Conservation (phyloP, 495 filamentous ascomycete genomes). For the Aspergillus hancockii region DNA sequence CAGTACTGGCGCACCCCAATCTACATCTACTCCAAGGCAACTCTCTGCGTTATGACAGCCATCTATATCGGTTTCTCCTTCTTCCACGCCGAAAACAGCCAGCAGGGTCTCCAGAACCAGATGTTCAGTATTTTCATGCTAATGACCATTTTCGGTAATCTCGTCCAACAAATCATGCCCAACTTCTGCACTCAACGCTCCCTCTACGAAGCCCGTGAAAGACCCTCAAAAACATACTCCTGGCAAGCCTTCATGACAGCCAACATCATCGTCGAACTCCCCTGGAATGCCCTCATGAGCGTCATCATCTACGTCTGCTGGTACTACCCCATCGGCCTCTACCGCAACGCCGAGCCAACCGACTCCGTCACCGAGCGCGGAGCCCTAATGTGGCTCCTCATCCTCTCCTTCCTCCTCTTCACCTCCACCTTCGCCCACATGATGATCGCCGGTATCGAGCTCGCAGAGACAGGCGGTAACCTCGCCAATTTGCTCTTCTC, state of each 20-base stretch:
- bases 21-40: slow-evolving; percentile 60
- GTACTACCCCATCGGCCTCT: slow-evolving; percentile 71
- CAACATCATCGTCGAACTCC: slow-evolving; percentile 72
- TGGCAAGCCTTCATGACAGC: slow-evolving; percentile 73
- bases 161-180: slow-evolving; percentile 78
- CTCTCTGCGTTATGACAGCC: slow-evolving; percentile 51
- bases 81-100: slow-evolving; percentile 68
- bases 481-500: slow-evolving; percentile 63
- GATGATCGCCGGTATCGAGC: slow-evolving; percentile 63
- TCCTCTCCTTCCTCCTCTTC: slow-evolving; percentile 57
- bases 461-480: slow-evolving; percentile 63
- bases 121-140: slow-evolving; percentile 91
- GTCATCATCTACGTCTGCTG: slow-evolving; percentile 64
- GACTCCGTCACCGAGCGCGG: slow-evolving; percentile 50
- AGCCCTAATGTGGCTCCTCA: slow-evolving; percentile 59
- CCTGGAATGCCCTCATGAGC: slow-evolving; percentile 68
- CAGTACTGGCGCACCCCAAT: slow-evolving; percentile 62
- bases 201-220: slow-evolving; percentile 73
- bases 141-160: slow-evolving; percentile 76
- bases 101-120: slow-evolving; percentile 87
- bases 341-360: slow-evolving; percentile 48
- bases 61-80: slow-evolving; percentile 95
- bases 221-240: slow-evolving; percentile 70
- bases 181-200: slow-evolving; percentile 67
- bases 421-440: slow-evolving; percentile 66